Conservation (phyloP, 148 eudicot species). For the Spergularia marina region DNA sequence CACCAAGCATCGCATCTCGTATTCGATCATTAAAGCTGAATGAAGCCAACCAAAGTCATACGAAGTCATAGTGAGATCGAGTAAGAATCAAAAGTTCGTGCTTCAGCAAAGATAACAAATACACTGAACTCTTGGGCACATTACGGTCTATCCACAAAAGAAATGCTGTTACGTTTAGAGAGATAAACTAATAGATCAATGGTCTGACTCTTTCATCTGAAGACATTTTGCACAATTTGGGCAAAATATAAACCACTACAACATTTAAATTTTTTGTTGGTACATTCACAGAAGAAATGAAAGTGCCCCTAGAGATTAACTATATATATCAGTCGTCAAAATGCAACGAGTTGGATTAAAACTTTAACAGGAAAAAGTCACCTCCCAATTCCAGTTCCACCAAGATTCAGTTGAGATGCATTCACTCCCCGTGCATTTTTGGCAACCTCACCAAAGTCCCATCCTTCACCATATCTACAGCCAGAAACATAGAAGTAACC, state of each 20-base stretch:
- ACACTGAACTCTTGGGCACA: neutral
- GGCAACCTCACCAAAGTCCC: constrained; percentile 97
- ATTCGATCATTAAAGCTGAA: constrained; percentile 95
- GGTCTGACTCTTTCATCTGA: constrained; percentile 1
- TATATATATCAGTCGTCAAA: neutral
- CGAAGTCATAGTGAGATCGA: neutral
- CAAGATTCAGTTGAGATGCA: constrained; percentile 84
- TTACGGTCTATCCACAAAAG: neutral
- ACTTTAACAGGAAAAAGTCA: neutral
- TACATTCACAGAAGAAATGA: neutral
- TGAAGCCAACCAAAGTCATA: neutral
- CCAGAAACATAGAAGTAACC: constrained; percentile 7
- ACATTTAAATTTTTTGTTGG: no score
- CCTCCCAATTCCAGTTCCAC: constrained; percentile 83
- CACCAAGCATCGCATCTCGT: constrained; percentile 93
- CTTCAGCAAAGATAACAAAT: neutral
- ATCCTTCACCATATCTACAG: constrained; percentile 94
- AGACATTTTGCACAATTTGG: neutral
- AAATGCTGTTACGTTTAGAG: neutral
- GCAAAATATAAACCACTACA: neutral
- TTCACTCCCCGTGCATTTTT: constrained; percentile 85
- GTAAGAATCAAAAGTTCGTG: neutral
- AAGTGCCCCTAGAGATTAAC: neutral
- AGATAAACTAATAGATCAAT: neutral
- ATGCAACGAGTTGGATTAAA: neutral